phyloP scores from a whole-genome alignment of 148 eudicot species.

The Camellia granthamiana region DNA sequence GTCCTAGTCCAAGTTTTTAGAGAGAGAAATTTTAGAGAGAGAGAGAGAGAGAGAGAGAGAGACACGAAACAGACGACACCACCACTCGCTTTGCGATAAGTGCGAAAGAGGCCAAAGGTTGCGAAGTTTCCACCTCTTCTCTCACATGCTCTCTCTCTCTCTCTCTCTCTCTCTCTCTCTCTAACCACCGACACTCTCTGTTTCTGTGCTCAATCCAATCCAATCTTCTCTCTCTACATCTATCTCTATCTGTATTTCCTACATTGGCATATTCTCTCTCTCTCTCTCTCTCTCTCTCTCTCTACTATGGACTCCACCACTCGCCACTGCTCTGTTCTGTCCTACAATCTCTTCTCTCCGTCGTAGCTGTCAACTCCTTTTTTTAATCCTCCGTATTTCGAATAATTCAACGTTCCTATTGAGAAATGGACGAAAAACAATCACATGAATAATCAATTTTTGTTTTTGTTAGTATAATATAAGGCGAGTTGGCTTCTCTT shows the following conservation, averaged over 20 bases:
- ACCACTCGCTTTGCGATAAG: neutral
- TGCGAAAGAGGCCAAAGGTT: neutral
- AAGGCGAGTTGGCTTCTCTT: slow-evolving; percentile 12
- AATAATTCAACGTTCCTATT: neutral
- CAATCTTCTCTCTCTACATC: neutral
- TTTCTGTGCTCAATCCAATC: neutral
- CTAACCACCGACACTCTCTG: slow-evolving; percentile 10
- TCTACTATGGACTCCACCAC: neutral
- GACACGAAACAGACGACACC: neutral
- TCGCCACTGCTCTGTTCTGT: neutral
- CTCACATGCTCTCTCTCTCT: too few relatives aligned
- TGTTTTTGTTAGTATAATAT: neutral
- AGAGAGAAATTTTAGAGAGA: too few relatives aligned
- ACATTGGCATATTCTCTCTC: neutral
- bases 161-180: slow-evolving; percentile 10
- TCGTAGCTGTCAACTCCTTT: slow-evolving; percentile 4
- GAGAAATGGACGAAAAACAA: neutral
- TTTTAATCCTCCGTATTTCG: neutral
- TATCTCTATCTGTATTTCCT: neutral
- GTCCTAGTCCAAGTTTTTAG: too few relatives aligned
- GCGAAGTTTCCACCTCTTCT: neutral
- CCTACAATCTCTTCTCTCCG: neutral
- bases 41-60: too few relatives aligned
- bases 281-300: neutral
- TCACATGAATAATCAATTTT: neutral